Percentiles rank a stretch among this genome's conserved stretches.
phyloP scores from a whole-genome alignment of 148 eudicot genomes.

The Silene conica region DNA sequence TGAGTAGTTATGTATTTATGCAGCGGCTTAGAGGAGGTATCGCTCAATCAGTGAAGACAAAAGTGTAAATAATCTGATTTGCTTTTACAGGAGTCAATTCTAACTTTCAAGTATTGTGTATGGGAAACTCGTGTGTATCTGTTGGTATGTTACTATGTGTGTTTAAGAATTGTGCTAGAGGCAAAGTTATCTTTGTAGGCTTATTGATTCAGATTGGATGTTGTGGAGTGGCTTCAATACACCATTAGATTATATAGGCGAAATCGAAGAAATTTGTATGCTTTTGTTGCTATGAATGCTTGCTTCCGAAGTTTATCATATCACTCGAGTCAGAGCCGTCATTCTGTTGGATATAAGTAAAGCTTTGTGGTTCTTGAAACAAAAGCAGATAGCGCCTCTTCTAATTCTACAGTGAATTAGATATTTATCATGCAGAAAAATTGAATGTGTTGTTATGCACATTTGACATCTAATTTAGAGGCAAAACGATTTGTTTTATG shows the following conservation, averaged over 20 bases:
- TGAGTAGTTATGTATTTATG: neutral
- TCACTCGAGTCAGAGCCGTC: neutral
- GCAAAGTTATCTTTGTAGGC: neutral
- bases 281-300: constrained; percentile 3
- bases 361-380: neutral
- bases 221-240: neutral
- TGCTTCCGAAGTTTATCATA: neutral
- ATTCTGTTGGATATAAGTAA: neutral
- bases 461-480: no score
- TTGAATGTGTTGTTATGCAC: neutral
- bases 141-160: no score
- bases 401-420: neutral
- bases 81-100: neutral
- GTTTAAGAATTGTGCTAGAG: neutral
- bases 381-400: neutral
- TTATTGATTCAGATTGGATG: neutral
- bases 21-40: neutral
- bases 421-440: neutral
- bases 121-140: neutral
- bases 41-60: neutral
- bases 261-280: neutral
- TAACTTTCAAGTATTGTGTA: neutral
- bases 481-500: no score
- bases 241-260: neutral
- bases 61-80: neutral